Evolutionary conservation across 805 yeast species (phyloP), one percentile per base, ranked within the genome.

Genomic region (Candida cerambycidarum): DNA sequence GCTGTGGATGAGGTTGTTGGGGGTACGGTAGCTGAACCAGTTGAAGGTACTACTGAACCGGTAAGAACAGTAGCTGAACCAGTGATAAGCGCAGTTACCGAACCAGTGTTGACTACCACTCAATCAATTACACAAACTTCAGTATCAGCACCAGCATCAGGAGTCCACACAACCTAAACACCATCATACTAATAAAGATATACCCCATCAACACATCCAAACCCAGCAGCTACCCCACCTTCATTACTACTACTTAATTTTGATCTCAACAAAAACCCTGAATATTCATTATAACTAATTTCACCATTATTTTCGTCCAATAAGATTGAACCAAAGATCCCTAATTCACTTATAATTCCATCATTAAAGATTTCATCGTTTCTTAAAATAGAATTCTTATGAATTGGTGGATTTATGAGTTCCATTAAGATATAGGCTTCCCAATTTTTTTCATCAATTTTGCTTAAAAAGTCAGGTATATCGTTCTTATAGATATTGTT

Each of bases 171-270:
- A n/a, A n/a, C n/a, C n/a, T 12, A 10, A 27, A 14, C 13, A 18
- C n/a, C 33, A 36, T 9, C 33, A n/a, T 9, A 17, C 16, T 16
- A 45, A 42, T 75, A 71, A 32, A 88, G 66, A 46, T 81, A 79
- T 28, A 89, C 73, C 56, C 89, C 85, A 63, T 93, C 99, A 31
- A 93, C 87, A 63, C 97, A 89, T 5, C 98, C 99, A 65, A 87
- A 92, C 1, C 99, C 99, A 12, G 99, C 99, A 16, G 98, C 98
- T 25, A 93, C 97, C 30, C 99, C 99, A 29, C 99, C 99, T 69
- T 93, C 99, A 63, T 93, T 83, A 41, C 95, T 85, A 3, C 84
- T 69, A 50, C 87, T 84, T 44, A 89, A 80, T 62, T 93, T 93
- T 8, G 97, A 85, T 66, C 99, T 80, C 53, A 93, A 69, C 50